These are phyloP conservation scores for Trichoderma sp. DNA, from an alignment of 2,329 filamentous ascomycete species.

Conservation along the genomic window DNA sequence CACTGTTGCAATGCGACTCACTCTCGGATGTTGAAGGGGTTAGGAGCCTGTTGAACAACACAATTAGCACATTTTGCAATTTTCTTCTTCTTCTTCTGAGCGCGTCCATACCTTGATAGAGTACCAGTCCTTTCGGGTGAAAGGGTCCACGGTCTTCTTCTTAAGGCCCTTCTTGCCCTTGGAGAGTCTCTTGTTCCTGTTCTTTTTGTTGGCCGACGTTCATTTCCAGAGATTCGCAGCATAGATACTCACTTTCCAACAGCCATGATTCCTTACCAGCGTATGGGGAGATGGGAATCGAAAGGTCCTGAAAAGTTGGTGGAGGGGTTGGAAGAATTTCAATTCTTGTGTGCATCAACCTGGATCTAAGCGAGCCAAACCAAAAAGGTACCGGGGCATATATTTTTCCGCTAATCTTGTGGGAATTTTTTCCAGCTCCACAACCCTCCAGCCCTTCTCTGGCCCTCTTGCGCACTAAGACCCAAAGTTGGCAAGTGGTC, in stretches of 20 bases:
- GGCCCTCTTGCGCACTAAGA: neutral
- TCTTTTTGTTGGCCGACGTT: conserved; percentile 8
- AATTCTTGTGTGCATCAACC: conserved; percentile 41
- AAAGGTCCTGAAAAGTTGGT: conserved; percentile 43
- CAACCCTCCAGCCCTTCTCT: neutral
- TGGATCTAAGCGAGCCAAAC: conserved; percentile 39
- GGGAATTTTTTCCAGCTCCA: conserved; percentile 6
- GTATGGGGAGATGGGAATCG: conserved; percentile 44
- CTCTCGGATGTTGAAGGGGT: conserved; percentile 95
- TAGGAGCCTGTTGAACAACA: conserved; percentile 66
- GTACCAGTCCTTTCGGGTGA: conserved; percentile 99
- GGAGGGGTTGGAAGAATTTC: conserved; percentile 43
- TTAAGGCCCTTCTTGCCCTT: conserved; percentile 99
- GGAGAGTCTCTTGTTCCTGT: conserved; percentile 99
- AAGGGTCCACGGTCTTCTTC: conserved; percentile 98
- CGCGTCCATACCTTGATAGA: conserved; percentile 73
- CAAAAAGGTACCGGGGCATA: conserved; percentile 25
- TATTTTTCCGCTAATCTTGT: conserved; percentile 20
- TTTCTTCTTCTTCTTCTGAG: neutral
- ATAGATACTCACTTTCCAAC: conserved; percentile 56
- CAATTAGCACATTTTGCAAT: neutral
- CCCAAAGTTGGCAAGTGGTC: neutral
- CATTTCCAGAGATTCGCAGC: conserved; percentile 4
- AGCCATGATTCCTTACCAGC: conserved; percentile 57
- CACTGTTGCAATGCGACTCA: conserved; percentile 53